These are phyloP conservation scores for Globisporangium uncinulatum DNA, from an alignment of 352 stramenopile genomes.

Conservation along the genomic window DNA sequence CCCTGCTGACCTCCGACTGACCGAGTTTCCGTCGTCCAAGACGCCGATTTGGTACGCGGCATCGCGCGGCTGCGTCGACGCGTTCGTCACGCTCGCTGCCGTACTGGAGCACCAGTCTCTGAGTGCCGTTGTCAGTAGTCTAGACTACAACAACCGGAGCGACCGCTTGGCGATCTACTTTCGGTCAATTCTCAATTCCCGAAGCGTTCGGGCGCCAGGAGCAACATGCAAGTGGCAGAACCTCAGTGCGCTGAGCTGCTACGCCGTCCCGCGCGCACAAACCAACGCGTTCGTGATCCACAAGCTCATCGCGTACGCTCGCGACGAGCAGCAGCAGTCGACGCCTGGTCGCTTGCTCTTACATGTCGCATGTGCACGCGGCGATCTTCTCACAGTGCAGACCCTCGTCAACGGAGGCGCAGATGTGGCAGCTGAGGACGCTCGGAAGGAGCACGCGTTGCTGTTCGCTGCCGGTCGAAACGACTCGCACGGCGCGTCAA, in stretches of 20 bases:
- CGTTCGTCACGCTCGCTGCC: slow-evolving; percentile 38
- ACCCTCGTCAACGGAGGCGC: slow-evolving; percentile 34
- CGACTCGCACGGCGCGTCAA: slow-evolving; percentile 24
- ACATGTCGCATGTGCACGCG: slow-evolving; percentile 29
- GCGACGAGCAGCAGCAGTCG: slow-evolving; percentile 15
- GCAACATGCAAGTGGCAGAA: slow-evolving; percentile 50
- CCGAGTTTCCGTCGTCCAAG: slow-evolving; percentile 16
- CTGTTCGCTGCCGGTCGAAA: slow-evolving; percentile 33
- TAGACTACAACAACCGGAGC: slow-evolving; percentile 4
- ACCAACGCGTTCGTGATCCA: slow-evolving; percentile 35
- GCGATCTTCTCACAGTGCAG: slow-evolving; percentile 31
- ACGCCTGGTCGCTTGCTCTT: slow-evolving; percentile 25
- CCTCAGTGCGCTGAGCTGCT: slow-evolving; percentile 45
- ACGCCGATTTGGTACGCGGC: slow-evolving; percentile 50
- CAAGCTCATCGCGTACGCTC: slow-evolving; percentile 43
- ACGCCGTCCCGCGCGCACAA: slow-evolving; percentile 22
- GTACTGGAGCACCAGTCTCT: slow-evolving; percentile 26
- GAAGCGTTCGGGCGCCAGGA: slow-evolving; percentile 15
- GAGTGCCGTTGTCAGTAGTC: not conserved
- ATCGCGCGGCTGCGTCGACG: slow-evolving; percentile 27
- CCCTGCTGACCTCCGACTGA: slow-evolving; percentile 25
- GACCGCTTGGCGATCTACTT: slow-evolving; percentile 10
- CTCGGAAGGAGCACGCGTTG: slow-evolving; percentile 22
- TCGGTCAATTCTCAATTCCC: slow-evolving; percentile 19
- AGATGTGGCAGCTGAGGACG: slow-evolving; percentile 23